Conservation (phyloP, 352 stramenopile species). For the Peronospora tabacina region DNA sequence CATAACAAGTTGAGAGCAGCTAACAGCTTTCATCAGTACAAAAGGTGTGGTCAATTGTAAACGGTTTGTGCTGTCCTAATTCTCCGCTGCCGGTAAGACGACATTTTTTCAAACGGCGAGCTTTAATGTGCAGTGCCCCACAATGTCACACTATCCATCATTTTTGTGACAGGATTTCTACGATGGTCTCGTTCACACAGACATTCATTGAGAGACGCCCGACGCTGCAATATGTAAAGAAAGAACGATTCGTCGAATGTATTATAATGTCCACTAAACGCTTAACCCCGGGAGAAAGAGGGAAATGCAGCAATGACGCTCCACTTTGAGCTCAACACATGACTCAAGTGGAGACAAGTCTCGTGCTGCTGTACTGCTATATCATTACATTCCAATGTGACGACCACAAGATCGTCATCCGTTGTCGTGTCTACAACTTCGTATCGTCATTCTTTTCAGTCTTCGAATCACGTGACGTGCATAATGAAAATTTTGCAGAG, state of each 20-base stretch:
- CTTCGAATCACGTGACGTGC: too few relatives aligned
- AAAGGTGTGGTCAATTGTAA: constrained; percentile 4
- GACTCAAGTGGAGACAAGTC: too few relatives aligned
- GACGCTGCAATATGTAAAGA: too few relatives aligned
- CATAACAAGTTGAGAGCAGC: constrained; percentile 25
- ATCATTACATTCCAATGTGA: too few relatives aligned
- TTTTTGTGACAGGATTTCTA: background rate
- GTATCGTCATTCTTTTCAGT: too few relatives aligned
- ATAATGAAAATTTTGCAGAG: too few relatives aligned
- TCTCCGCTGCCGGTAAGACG: background rate
- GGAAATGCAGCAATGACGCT: constrained; percentile 14
- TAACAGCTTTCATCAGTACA: constrained; percentile 13
- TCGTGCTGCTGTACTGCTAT: too few relatives aligned
- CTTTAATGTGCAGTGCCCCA: too few relatives aligned
- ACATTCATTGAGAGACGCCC: too few relatives aligned
- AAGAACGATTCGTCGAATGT: constrained; percentile 3
- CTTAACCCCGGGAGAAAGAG: constrained; percentile 7
- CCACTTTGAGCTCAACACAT: constrained; percentile 15
- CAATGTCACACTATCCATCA: background rate
- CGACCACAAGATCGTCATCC: constrained; percentile 6
- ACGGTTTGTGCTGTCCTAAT: constrained; percentile 1
- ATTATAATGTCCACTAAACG: constrained; percentile 1
- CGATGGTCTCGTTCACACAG: background rate
- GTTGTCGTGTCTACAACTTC: constrained; percentile 1
- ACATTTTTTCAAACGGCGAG: background rate